Evolutionary conservation across 2,329 filamentous ascomycete genomes (phyloP), one percentile per base, ranked within the genome.

Genomic region (Nannizziopsis arthrosporioides): DNA sequence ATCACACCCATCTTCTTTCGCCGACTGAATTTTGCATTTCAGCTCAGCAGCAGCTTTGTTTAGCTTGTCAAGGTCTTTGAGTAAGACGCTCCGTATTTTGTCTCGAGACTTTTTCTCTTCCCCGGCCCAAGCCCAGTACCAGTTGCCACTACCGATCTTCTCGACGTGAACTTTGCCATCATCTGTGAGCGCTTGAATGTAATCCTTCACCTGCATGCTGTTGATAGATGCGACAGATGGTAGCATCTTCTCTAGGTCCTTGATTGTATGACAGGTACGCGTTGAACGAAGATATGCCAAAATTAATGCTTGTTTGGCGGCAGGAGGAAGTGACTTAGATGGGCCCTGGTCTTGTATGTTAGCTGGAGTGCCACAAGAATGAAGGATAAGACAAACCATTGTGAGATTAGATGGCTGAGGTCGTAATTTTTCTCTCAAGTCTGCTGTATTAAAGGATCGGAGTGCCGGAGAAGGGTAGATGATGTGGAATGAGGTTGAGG

Each of bases 101-200:
- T 55, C 55, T 43, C 62, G 51, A 35, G 56, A 57, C 12, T 52
- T 56, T 42, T 69, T 73, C 57, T 76, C 76, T 46, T 82, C 77
- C 22, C 72, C 77, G 14, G 65, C 69, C 59, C 83, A 84, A 53
- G 72, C 75, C 81, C 81, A 84, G 65, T 83, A 84, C 80, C 80
- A 84, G 61, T 84, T 84, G 22, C 78, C 80, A 53, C 73, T 80
- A 38, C 80, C 81, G 56, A 84, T 84, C 62, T 83, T 84, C 66
- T 84, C 80, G 22, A 81, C 75, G 14, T 73, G 73, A 52, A 84
- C 74, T 56, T 74, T 72, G 56, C 70, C 71, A 49, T 84, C 81
- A 56, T 82, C 78, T 7, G 70, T 67, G 15, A 84, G 71, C 3
- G 72, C 68, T 59, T 81, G 78, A 14, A 84, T 66, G 58, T 79